phyloP scores from a whole-genome alignment of 345 rosid species.

The Ceriops decandra region DNA sequence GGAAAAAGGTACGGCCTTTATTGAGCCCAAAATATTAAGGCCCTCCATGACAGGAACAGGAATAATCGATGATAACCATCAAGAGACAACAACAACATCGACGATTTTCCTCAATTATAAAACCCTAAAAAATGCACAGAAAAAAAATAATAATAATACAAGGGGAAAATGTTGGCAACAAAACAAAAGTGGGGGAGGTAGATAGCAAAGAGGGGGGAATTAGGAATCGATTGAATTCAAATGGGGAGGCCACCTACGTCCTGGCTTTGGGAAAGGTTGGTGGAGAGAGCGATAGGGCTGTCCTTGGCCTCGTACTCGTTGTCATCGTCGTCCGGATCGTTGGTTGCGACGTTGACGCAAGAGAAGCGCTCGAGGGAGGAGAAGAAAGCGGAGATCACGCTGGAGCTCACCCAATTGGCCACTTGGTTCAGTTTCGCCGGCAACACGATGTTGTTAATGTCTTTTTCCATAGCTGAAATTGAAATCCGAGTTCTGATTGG shows the following conservation, averaged over 20 bases:
- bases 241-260: conserved; percentile 27
- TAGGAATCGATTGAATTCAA: conserved; percentile 7
- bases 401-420: conserved; percentile 68
- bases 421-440: conserved; percentile 47
- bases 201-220: background rate
- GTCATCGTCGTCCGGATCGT: conserved; percentile 59
- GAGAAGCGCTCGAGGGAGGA: conserved; percentile 85
- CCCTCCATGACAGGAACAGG: too few species aligned
- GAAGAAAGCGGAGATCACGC: conserved; percentile 79
- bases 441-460: conserved; percentile 29
- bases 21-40: background rate
- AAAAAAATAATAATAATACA: background rate
- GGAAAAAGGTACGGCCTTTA: too few species aligned
- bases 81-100: background rate
- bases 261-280: conserved; percentile 25
- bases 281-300: conserved; percentile 49
- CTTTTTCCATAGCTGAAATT: conserved; percentile 23
- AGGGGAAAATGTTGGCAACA: background rate
- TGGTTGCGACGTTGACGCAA: conserved; percentile 72
- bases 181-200: background rate
- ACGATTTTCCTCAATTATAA: conserved; percentile 1
- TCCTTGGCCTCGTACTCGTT: conserved; percentile 47
- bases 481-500: too few species aligned
- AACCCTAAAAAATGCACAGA: background rate
- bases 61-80: background rate